Evolutionary conservation across 495 filamentous ascomycete species (phyloP).

Genomic region (Neurospora sp.): DNA sequence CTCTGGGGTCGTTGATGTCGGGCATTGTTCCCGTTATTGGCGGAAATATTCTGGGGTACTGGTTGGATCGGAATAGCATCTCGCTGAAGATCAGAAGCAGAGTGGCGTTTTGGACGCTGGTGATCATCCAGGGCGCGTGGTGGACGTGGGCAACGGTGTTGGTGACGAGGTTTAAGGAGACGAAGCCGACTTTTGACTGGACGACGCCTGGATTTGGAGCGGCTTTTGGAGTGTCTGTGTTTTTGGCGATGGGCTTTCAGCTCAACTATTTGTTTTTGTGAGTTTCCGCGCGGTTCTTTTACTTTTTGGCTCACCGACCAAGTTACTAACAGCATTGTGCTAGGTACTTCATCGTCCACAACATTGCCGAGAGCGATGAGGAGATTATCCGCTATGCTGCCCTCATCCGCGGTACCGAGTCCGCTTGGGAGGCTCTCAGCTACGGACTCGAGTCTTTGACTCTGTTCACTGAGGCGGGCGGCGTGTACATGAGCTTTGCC

Average conservation of each 20-base stretch:
- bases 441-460: conserved; percentile 48
- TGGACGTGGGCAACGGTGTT: conserved; percentile 53
- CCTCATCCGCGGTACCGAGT: conserved; percentile 51
- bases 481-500: conserved; percentile 52
- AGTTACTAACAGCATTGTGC: no score
- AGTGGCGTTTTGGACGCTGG: conserved; percentile 29
- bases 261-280: conserved; percentile 54
- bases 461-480: conserved; percentile 49
- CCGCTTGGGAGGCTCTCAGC: conserved; percentile 51
- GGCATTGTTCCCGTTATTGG: conserved; percentile 47
- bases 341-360: conserved; percentile 50
- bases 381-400: conserved; percentile 53
- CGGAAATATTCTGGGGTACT: conserved; percentile 47
- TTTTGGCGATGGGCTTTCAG: conserved; percentile 51
- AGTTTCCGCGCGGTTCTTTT: conserved; percentile 6
- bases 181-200: conserved; percentile 49
- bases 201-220: conserved; percentile 41
- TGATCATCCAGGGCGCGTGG: conserved; percentile 45
- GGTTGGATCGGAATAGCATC: conserved; percentile 41
- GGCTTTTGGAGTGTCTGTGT: conserved; percentile 48
- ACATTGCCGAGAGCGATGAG: conserved; percentile 43
- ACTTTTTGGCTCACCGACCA: no score
- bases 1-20: conserved; percentile 51
- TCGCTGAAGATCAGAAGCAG: conserved; percentile 40
- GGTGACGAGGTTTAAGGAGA: conserved; percentile 40